Evolutionary conservation across 495 filamentous ascomycete species (phyloP), one percentile per base, ranked within the genome.

Genomic region (Penicillium egyptiacum): DNA sequence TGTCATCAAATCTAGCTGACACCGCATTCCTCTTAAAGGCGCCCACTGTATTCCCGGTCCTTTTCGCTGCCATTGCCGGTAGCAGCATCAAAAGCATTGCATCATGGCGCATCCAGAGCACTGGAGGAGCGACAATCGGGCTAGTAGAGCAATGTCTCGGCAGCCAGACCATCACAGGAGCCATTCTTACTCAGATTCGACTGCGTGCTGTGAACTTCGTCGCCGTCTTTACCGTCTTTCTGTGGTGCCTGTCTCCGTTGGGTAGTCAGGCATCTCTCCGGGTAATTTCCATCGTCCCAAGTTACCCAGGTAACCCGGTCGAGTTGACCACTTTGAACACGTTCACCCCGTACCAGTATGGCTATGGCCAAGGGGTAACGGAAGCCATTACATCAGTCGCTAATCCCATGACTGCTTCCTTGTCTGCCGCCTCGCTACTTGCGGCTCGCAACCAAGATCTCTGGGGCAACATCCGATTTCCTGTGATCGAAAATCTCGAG

Each of bases 61-160:
- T 49, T 22, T 49, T 49, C 8, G 46, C 46, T 5, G 46, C 46
- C 1, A 49, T 49, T 22, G 46, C 46, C 0, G 46, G 46, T 35
- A 49, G 46, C 46, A 49, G 46, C 19, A 49, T 49, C 17, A 49
- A 49, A 22, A 49, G 46, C 8, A 49, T 49, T n/a, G 46, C 46
- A 4, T 49, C 30, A 7, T 49, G 46, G 46, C 46, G 46, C 11
- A 35, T 49, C 28, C 46, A 49, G 8, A 49, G 28, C 1, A 19
- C 28, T 10, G 17, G 12, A 49, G 46, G 46, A 14, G 46, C 46
- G 5, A 49, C 46, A 4, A 35, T 49, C 28, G 46, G 46, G 28
- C 28, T 49, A 16, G 28, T 49, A 14, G 28, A 49, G 28, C 46
- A 49, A 35, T 49, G 46, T 35, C 46, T 49, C 28, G 46, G 46